These are phyloP conservation scores for Rubus idaeus DNA, from an alignment of 306 rosid species.

Conservation along the genomic window DNA sequence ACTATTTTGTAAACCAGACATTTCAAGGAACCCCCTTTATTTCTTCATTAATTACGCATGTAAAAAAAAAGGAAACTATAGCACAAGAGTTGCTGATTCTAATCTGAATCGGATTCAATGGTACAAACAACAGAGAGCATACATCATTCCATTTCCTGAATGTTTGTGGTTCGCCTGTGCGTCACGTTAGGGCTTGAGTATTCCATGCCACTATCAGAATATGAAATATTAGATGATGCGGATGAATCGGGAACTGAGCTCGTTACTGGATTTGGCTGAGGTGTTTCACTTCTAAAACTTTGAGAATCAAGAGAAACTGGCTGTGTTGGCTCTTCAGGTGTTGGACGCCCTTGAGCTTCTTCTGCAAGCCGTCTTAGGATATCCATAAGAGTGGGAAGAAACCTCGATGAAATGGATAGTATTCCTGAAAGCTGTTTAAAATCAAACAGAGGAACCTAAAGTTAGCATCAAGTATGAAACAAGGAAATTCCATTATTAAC, in stretches of 20 bases:
- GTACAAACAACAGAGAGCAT: background rate
- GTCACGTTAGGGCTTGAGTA: slow-evolving; percentile 49
- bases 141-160: slow-evolving; percentile 45
- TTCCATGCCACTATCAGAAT: slow-evolving; percentile 42
- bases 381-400: slow-evolving; percentile 81
- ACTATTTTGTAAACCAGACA: background rate
- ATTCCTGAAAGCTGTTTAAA: slow-evolving; percentile 68
- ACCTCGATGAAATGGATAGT: slow-evolving; percentile 58
- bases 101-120: background rate
- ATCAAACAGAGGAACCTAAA: slow-evolving; percentile 14
- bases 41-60: background rate
- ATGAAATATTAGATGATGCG: slow-evolving; percentile 50
- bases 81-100: background rate
- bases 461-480: slow-evolving; percentile 4
- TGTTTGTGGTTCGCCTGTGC: slow-evolving; percentile 47
- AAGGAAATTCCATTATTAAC: background rate
- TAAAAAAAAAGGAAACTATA: background rate
- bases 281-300: slow-evolving; percentile 45
- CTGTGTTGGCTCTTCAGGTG: slow-evolving; percentile 34
- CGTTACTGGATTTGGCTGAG: slow-evolving; percentile 36
- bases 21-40: background rate
- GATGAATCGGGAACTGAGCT: slow-evolving; percentile 42
- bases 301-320: slow-evolving; percentile 39
- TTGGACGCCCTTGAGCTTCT: slow-evolving; percentile 59
- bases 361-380: slow-evolving; percentile 74